Base-by-base conservation (phyloP, 2,329 filamentous ascomycete genomes). In the Blastomyces emzantsi region DNA sequence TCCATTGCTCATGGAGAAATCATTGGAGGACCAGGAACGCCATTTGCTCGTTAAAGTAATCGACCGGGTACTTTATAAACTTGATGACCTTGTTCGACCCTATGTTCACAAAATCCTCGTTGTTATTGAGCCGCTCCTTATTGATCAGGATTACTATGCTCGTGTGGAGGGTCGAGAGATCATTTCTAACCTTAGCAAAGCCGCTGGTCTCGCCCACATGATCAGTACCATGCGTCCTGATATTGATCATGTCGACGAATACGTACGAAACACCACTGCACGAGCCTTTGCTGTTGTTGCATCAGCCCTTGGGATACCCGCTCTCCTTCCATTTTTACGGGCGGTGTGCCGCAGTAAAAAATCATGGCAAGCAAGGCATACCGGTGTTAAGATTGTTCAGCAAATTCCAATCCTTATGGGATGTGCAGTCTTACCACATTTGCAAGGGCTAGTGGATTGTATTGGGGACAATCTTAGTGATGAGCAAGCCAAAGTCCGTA, bases 391-490 rank as follows among this genome's bases (percentile, higher is more conserved):
- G 81, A 99, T 99, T 73, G 90, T 99, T 19, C 94, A 99, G 75
- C 94, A 99, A 74, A 97, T 99, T 71, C 93, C 94, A 28, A 99
- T 99, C 69, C 80, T 99, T 5, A 99, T 99, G 94, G 94, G 94
- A 36, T 99, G 94, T 74, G 94, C 94, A 55, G 90, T 99, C 61
- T 80, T 99, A 33, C 94, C 94, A 43, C 93, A 99, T 76, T 82
- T 99, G 62, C 97, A 97, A 76, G 93, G 93, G 4, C 81, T 99
- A 13, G 94, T 99, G 8, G 94, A 97, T 70, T 97, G 93, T 75
- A 97, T 99, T 72, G 91, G 89, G 17, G 91, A 93, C 60, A 97
- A 97, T 74, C 82, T 99, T 17, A 96, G 96, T 72, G 94, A 99
- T 70, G 94, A 99, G 73, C 94, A 99, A 77, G 93, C 92, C 62